Percentiles rank a stretch among this genome's conserved stretches.
Evolutionary conservation across 768 basidiomycete genomes (phyloP).

Genomic region (Mycena galopus): DNA sequence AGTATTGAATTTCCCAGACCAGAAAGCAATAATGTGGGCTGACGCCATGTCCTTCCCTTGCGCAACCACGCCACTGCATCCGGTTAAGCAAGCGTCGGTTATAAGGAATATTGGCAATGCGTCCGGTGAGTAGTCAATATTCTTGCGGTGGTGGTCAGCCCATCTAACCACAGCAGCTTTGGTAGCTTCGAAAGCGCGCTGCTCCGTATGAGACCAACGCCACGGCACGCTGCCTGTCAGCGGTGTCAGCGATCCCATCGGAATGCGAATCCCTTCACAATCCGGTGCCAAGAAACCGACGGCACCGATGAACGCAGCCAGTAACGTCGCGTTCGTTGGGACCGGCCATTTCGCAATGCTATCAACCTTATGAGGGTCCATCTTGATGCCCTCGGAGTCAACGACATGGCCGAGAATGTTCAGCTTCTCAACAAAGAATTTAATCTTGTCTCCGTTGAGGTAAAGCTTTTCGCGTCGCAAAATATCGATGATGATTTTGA

Average conservation of each 20-base stretch:
- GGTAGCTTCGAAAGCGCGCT: conserved; percentile 51
- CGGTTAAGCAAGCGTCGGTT: conserved; percentile 47
- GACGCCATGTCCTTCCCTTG: conserved; percentile 42
- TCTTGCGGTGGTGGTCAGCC: conserved; percentile 39
- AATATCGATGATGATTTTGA: conserved; percentile 47
- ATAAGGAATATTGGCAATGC: conserved; percentile 45
- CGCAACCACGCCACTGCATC: conserved; percentile 44
- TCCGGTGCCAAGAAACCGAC: too few relatives aligned
- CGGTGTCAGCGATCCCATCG: too few relatives aligned
- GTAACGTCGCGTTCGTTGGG: conserved; percentile 48
- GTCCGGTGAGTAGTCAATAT: conserved; percentile 37
- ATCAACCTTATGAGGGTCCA: conserved; percentile 62
- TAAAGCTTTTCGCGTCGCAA: conserved; percentile 50
- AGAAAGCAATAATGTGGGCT: conserved; percentile 48
- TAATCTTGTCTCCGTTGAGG: conserved; percentile 49
- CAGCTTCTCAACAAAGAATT: conserved; percentile 44
- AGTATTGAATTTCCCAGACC: conserved; percentile 50
- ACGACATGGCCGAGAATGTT: conserved; percentile 52
- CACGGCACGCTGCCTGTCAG: too few relatives aligned
- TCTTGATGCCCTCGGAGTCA: conserved; percentile 58
- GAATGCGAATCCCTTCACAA: too few relatives aligned
- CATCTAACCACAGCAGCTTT: conserved; percentile 41
- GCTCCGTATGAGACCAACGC: conserved; percentile 47
- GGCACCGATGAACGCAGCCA: conserved; percentile 52
- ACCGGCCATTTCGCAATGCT: conserved; percentile 48